A percentile compares a stretch with the other conserved stretches of the same genome.
Evolutionary conservation across 2,329 filamentous ascomycete species (phyloP).

Genomic region (Fusarium sarcochroum): DNA sequence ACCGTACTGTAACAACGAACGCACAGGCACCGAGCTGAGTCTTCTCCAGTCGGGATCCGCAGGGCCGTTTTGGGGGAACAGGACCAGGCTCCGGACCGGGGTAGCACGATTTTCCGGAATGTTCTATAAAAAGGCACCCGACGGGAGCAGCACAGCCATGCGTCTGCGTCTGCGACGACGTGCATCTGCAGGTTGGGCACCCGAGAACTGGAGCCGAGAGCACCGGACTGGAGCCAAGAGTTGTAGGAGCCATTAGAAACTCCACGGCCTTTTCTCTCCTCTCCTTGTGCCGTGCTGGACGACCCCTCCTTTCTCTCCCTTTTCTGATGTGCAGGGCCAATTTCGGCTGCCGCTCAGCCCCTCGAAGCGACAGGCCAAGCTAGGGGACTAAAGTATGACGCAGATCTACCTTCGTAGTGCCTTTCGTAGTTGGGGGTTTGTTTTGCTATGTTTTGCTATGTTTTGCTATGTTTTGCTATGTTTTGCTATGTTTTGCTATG

Average conservation of each 20-base stretch:
- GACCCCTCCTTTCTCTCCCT: slow-evolving; percentile 5
- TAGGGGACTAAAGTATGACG: slow-evolving; percentile 38
- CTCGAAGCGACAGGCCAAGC: slow-evolving; percentile 33
- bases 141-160: slow-evolving; percentile 26
- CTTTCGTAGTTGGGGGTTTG: slow-evolving; percentile 19
- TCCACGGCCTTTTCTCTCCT: not conserved
- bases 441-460: not conserved
- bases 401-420: slow-evolving; percentile 26
- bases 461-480: too few relatives aligned
- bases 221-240: slow-evolving; percentile 5
- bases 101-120: slow-evolving; percentile 42
- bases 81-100: slow-evolving; percentile 20
- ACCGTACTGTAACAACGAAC: slow-evolving; percentile 3
- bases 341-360: slow-evolving; percentile 40
- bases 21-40: slow-evolving; percentile 17
- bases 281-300: not conserved
- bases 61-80: slow-evolving; percentile 19
- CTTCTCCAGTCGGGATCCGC: slow-evolving; percentile 15
- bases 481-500: too few relatives aligned
- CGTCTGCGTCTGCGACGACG: slow-evolving; percentile 4
- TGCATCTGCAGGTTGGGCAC: slow-evolving; percentile 8
- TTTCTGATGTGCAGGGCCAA: slow-evolving; percentile 33
- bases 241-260: slow-evolving; percentile 20
- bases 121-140: slow-evolving; percentile 43
- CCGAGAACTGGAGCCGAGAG: slow-evolving; percentile 20